Evolutionary conservation across 768 basidiomycete species (phyloP).

Genomic region (Fibroporia radiculosa): DNA sequence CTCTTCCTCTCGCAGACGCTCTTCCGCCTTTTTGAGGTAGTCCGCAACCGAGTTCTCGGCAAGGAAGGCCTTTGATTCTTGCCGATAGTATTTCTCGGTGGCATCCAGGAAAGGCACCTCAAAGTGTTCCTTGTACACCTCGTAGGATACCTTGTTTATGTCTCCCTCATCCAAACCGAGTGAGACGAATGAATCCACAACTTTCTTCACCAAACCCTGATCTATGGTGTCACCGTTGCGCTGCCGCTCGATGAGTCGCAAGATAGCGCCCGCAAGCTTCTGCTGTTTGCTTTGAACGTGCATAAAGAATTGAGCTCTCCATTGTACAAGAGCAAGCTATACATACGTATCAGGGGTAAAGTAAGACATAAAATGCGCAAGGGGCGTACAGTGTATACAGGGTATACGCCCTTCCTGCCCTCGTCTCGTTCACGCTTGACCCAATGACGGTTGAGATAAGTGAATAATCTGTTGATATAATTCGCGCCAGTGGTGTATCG

Average conservation of each 20-base stretch:
- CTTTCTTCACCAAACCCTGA: constrained; percentile 86
- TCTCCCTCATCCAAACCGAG: constrained; percentile 91
- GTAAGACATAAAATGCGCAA: not conserved
- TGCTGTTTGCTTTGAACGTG: constrained; percentile 76
- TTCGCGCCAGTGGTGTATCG: constrained; percentile 95
- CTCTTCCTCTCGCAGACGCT: constrained; percentile 88
- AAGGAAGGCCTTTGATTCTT: constrained; percentile 87
- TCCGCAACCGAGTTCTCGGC: constrained; percentile 86
- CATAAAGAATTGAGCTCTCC: constrained; percentile 87
- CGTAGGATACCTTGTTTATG: constrained; percentile 86
- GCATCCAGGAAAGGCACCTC: constrained; percentile 83
- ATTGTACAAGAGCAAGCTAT: constrained; percentile 90
- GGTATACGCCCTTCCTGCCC: constrained; percentile 90
- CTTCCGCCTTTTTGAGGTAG: constrained; percentile 92
- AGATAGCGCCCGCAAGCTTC: constrained; percentile 81
- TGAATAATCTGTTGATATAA: constrained; percentile 96
- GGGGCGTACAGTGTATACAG: constrained; percentile 76
- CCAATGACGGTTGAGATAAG: constrained; percentile 98
- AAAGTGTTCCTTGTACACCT: constrained; percentile 89
- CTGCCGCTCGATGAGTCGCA: constrained; percentile 87
- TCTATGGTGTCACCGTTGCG: constrained; percentile 93
- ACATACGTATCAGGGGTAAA: not conserved
- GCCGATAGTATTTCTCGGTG: constrained; percentile 86
- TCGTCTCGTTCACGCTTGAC: constrained; percentile 97
- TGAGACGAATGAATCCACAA: constrained; percentile 91